Evolutionary conservation across 2,329 filamentous ascomycete genomes (phyloP).

Genomic region (Dryadomyces quercivorus): DNA sequence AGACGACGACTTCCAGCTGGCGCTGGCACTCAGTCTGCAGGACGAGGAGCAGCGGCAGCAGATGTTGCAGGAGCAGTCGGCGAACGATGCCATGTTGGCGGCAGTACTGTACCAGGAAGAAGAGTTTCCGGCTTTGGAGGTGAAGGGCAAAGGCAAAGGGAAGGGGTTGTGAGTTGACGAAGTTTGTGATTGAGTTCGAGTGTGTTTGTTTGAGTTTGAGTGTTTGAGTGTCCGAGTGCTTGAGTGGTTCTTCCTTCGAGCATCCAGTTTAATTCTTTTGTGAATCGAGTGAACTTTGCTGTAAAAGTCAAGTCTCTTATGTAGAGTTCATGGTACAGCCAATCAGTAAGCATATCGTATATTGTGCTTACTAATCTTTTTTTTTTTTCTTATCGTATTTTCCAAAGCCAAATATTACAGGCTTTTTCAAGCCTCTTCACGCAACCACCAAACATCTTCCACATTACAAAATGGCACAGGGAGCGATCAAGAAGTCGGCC

Average conservation of each 20-base stretch:
- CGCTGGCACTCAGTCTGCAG: conserved; percentile 46
- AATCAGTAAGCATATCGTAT: no score
- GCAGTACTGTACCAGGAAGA: conserved; percentile 15
- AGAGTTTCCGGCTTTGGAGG: conserved; percentile 19
- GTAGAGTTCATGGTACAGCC: no score
- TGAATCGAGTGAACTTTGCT: no score
- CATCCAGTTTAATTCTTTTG: no score
- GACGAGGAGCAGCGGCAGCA: conserved; percentile 32
- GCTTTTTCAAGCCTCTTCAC: neutral
- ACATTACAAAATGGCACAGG: conserved; percentile 39
- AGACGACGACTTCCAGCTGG: conserved; percentile 48
- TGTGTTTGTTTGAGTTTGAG: neutral
- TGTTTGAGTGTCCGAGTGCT: no score
- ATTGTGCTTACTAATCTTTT: no score
- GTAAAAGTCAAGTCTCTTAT: no score
- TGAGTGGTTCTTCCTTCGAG: no score
- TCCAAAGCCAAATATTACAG: no score
- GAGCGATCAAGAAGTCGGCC: conserved; percentile 35
- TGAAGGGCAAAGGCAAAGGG: conserved; percentile 20
- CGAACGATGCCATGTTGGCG: conserved; percentile 10
- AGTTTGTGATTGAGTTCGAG: neutral
- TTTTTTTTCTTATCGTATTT: neutral
- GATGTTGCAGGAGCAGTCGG: conserved; percentile 4
- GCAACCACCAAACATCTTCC: neutral
- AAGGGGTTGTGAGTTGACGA: neutral